Conservation (phyloP, 495 filamentous ascomycete species). For the Durotheca rogersii region DNA sequence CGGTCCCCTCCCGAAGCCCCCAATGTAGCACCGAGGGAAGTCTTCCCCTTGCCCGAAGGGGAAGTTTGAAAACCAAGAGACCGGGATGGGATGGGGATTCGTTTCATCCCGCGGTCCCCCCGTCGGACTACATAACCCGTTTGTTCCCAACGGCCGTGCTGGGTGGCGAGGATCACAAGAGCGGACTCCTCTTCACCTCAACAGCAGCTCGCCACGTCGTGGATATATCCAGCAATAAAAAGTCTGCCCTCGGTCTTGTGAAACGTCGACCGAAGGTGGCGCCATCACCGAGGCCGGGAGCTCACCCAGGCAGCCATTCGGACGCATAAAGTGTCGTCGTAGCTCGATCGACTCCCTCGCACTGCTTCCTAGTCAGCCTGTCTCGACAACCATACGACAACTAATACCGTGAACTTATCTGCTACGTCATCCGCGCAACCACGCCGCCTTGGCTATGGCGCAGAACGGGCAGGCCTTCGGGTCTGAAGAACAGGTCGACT, state of each 20-base stretch:
- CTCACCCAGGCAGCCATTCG: neutral
- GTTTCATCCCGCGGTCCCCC: neutral
- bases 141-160: slow-evolving; percentile 3
- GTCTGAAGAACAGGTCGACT: slow-evolving; percentile 19
- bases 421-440: neutral
- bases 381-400: no score
- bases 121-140: slow-evolving; percentile 1
- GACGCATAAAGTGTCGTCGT: slow-evolving; percentile 1
- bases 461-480: neutral
- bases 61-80: slow-evolving; percentile 2
- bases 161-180: neutral
- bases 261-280: no score
- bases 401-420: no score
- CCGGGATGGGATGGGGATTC: neutral
- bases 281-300: neutral
- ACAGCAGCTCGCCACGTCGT: neutral
- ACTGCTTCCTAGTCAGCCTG: neutral
- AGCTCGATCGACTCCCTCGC: neutral
- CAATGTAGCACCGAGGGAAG: slow-evolving; percentile 1
- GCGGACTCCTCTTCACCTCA: neutral
- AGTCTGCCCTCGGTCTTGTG: no score
- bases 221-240: no score
- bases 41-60: slow-evolving; percentile 16
- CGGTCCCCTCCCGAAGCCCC: neutral
- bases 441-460: slow-evolving; percentile 8